These are phyloP conservation scores for Acacia confusa DNA, from an alignment of 306 rosid species.

Conservation along the genomic window DNA sequence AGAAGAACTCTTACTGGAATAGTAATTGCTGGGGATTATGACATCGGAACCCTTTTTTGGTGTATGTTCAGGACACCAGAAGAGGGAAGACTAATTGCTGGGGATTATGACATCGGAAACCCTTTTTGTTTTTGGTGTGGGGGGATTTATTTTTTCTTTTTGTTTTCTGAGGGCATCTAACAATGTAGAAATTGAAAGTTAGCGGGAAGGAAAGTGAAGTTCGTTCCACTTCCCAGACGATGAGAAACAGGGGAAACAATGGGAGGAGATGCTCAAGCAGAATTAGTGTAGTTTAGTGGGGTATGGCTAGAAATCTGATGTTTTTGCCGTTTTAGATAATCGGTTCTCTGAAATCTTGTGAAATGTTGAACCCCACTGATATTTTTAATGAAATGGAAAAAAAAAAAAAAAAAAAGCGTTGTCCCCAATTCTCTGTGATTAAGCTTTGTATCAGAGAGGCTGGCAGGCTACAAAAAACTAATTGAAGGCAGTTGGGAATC, in stretches of 20 bases:
- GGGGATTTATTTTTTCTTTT: not conserved
- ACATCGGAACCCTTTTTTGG: not conserved
- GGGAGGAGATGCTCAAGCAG: not conserved
- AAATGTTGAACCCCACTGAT: conserved; percentile 26
- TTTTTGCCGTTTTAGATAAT: not conserved
- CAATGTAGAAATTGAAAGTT: conserved; percentile 43
- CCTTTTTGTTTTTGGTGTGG: not conserved
- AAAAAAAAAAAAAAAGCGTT: too few species aligned
- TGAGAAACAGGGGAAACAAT: not conserved
- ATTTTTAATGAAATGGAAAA: conserved; percentile 26
- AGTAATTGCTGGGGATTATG: conserved; percentile 28
- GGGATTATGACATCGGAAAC: not conserved
- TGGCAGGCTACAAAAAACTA: not conserved
- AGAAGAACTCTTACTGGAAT: conserved; percentile 18
- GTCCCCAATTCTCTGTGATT: conserved; percentile 12
- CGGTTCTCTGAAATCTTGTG: conserved; percentile 3
- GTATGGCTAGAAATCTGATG: conserved; percentile 16
- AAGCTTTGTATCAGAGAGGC: not conserved
- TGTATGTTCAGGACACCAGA: conserved; percentile 11
- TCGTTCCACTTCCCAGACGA: not conserved
- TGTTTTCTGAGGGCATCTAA: conserved; percentile 33
- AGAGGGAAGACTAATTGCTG: conserved; percentile 31
- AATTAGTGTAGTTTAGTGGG: not conserved
- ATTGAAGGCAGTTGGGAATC: conserved; percentile 31
- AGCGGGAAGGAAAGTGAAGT: not conserved